Percentiles rank a stretch among this genome's conserved stretches.
phyloP scores from a whole-genome alignment of 306 rosid species.

The Prosopis cineraria region DNA sequence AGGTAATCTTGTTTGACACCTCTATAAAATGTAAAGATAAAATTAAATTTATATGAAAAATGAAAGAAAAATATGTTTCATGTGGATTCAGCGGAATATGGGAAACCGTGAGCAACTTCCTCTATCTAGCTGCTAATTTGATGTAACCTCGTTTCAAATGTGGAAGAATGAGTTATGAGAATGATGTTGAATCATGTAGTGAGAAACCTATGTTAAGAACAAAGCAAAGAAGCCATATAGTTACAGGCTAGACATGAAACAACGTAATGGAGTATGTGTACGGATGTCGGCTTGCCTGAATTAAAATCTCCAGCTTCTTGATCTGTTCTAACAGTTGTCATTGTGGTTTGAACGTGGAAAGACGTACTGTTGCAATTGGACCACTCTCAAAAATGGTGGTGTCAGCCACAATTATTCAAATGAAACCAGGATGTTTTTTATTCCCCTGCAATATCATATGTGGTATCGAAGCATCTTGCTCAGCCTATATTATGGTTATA shows the following conservation, averaged over 20 bases:
- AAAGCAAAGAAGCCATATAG: slow-evolving; percentile 7
- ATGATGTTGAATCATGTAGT: not conserved
- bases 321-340: not conserved
- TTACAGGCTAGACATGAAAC: not conserved
- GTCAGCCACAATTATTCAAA: not conserved
- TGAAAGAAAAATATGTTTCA: too few species aligned
- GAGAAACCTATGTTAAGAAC: not conserved
- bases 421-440: not conserved
- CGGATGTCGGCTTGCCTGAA: not conserved
- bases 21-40: too few species aligned
- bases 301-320: not conserved
- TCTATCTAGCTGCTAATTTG: too few species aligned
- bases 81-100: not conserved
- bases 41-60: too few species aligned
- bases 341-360: not conserved
- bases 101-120: slow-evolving; percentile 17
- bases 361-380: not conserved
- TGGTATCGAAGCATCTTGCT: not conserved
- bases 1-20: too few species aligned
- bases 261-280: not conserved
- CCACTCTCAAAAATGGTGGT: slow-evolving; percentile 1
- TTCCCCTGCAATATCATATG: not conserved
- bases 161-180: not conserved
- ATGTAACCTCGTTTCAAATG: not conserved
- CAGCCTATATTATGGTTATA: not conserved